Percentiles rank a stretch among this genome's conserved stretches.
These are phyloP conservation scores for Magnolia officinalis DNA, from an alignment of 164 flowering plant genomes.

Conservation along the genomic window DNA sequence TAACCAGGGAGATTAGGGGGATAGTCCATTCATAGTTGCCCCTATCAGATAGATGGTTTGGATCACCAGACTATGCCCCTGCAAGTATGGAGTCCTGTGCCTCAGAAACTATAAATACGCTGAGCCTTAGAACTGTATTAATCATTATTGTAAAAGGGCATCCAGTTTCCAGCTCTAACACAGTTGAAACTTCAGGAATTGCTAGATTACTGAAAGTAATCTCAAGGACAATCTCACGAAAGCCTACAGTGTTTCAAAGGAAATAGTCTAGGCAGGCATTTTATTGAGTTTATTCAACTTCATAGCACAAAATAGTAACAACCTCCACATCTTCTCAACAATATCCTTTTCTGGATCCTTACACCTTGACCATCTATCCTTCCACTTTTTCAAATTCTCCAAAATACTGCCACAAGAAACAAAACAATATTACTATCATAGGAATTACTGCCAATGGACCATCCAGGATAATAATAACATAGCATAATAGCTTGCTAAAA, in stretches of 20 bases:
- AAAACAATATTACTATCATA: not conserved
- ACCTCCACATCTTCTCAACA: constrained; percentile 52
- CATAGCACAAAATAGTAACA: constrained; percentile 1
- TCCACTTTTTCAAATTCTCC: constrained; percentile 49
- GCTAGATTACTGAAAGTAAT: too few relatives aligned
- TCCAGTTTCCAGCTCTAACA: too few relatives aligned
- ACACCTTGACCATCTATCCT: constrained; percentile 56
- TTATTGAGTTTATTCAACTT: not conserved
- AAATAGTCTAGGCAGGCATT: not conserved
- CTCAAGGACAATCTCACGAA: too few relatives aligned
- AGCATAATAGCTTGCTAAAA: not conserved
- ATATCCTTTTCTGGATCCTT: constrained; percentile 60
- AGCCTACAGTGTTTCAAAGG: not conserved
- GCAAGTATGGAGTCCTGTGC: too few relatives aligned
- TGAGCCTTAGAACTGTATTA: too few relatives aligned
- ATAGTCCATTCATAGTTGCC: too few relatives aligned
- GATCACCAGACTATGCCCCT: too few relatives aligned
- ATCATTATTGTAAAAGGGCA: too few relatives aligned
- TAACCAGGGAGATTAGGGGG: too few relatives aligned
- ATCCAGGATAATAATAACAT: not conserved
- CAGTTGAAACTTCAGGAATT: too few relatives aligned
- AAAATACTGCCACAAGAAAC: constrained; percentile 58
- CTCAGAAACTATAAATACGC: too few relatives aligned
- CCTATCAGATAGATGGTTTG: too few relatives aligned
- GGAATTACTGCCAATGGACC: not conserved